These are phyloP conservation scores for Flaveria linearis DNA, from an alignment of 129 eudicot species.

Conservation along the genomic window DNA sequence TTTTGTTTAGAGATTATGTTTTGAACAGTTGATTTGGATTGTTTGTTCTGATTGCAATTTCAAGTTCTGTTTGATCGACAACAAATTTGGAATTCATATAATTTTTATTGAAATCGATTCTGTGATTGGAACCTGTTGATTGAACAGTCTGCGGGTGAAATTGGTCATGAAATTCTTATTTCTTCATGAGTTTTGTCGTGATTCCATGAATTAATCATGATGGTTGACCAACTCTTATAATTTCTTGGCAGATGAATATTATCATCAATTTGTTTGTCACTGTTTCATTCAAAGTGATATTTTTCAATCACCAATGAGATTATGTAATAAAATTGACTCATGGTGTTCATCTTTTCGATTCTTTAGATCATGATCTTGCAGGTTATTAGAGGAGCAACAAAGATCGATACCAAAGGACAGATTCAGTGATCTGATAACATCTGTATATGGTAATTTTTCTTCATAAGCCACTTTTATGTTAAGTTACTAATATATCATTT, in stretches of 20 bases:
- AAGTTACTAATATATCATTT: background rate
- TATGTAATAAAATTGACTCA: background rate
- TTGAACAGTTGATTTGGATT: background rate
- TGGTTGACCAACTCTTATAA: slow-evolving; percentile 28
- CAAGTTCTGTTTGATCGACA: slow-evolving; percentile 18
- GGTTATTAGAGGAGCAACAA: slow-evolving; percentile 10
- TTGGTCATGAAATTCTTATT: background rate
- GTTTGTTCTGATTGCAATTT: slow-evolving; percentile 11
- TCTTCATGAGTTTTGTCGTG: background rate
- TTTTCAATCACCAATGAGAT: slow-evolving; percentile 1
- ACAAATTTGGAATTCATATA: slow-evolving; percentile 8
- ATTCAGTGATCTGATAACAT: background rate
- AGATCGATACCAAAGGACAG: background rate
- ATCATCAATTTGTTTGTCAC: background rate
- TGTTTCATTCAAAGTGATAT: background rate
- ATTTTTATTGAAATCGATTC: background rate
- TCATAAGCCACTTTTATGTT: background rate
- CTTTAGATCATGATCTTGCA: slow-evolving; percentile 10
- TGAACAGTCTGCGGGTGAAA: slow-evolving; percentile 22
- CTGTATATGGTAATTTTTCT: background rate
- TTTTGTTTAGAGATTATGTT: slow-evolving; percentile 20
- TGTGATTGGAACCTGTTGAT: background rate
- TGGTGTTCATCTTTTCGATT: slow-evolving; percentile 1
- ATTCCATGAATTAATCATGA: slow-evolving; percentile 12
- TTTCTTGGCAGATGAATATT: slow-evolving; percentile 19